These are phyloP conservation scores for Taxawa tesnikishii DNA, from an alignment of 2,329 filamentous ascomycete species.

Conservation along the genomic window DNA sequence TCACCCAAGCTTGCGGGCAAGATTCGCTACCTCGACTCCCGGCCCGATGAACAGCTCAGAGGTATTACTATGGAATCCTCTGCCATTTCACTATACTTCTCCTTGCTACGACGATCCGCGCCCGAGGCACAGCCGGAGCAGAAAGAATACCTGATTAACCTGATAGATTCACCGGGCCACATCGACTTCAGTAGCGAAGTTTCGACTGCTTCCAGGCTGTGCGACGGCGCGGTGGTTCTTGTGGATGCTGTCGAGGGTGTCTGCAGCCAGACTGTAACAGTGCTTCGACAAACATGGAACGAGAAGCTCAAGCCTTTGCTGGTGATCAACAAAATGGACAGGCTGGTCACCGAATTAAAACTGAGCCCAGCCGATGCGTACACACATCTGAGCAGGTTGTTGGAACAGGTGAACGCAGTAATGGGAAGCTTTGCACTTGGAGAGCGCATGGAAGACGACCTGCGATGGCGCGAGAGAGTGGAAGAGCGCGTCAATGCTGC, in stretches of 20 bases:
- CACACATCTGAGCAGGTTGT: conserved; percentile 71
- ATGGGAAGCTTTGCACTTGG: conserved; percentile 96
- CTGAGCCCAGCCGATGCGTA: conserved; percentile 88
- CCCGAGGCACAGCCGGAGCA: conserved; percentile 42
- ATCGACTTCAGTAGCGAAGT: conserved; percentile 99
- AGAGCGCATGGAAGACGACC: conserved; percentile 95
- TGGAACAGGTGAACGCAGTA: conserved; percentile 95
- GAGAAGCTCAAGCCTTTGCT: conserved; percentile 91
- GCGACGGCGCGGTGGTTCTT: conserved; percentile 85
- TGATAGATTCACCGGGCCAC: conserved; percentile 95
- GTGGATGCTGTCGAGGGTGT: conserved; percentile 97
- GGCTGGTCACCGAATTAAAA: conserved; percentile 83
- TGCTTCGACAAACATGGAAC: conserved; percentile 85
- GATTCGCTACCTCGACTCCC: conserved; percentile 92
- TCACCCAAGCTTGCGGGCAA: conserved; percentile 95
- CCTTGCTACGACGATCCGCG: conserved; percentile 64
- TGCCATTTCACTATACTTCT: conserved; percentile 92
- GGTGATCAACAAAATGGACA: conserved; percentile 97
- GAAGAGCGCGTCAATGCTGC: conserved; percentile 71
- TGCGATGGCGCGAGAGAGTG: conserved; percentile 88
- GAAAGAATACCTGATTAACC: conserved; percentile 88
- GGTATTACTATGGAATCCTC: conserved; percentile 99
- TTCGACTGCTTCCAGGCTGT: conserved; percentile 85
- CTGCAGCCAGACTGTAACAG: conserved; percentile 96
- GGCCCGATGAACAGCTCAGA: conserved; percentile 87